These are phyloP conservation scores for Penicillium coffeae DNA, from an alignment of 495 filamentous ascomycete genomes.

Conservation along the genomic window DNA sequence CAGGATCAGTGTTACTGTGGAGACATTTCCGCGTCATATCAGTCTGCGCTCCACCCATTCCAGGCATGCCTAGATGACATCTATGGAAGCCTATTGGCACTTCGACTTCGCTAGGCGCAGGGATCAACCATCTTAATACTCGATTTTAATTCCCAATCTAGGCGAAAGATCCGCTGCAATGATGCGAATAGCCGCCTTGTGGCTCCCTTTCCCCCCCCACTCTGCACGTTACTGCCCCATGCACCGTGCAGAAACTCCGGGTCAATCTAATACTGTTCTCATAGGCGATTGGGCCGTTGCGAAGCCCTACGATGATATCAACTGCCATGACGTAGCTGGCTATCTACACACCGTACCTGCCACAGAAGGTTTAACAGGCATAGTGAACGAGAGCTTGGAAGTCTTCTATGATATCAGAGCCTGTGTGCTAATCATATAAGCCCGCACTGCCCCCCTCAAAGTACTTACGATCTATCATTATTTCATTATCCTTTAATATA, in stretches of 20 bases:
- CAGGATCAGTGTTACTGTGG: slow-evolving; percentile 1
- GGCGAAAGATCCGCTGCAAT: slow-evolving; percentile 15
- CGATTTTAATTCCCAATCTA: slow-evolving; percentile 4
- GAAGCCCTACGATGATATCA: slow-evolving; percentile 20
- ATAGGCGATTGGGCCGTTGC: slow-evolving; percentile 7
- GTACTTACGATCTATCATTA: not conserved
- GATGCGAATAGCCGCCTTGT: slow-evolving; percentile 15
- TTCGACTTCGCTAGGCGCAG: not conserved
- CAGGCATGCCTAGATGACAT: slow-evolving; percentile 12
- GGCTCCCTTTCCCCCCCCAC: slow-evolving; percentile 7
- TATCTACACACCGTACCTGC: slow-evolving; percentile 9
- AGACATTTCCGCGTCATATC: slow-evolving; percentile 8
- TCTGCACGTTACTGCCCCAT: slow-evolving; percentile 10
- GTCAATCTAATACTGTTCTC: slow-evolving; percentile 5
- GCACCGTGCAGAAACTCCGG: slow-evolving; percentile 15
- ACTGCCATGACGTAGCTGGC: slow-evolving; percentile 20
- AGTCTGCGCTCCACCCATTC: slow-evolving; percentile 12
- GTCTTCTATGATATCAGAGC: slow-evolving; percentile 16
- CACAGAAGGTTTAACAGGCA: slow-evolving; percentile 10
- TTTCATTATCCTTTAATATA: not conserved
- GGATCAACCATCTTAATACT: slow-evolving; percentile 10
- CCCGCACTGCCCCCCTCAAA: not conserved
- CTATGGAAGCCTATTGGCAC: slow-evolving; percentile 11
- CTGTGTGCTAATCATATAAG: not conserved
- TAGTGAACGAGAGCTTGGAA: not conserved